These are phyloP conservation scores for Macrophomina pseudophaseolina DNA, from an alignment of 2,329 filamentous ascomycete species.

Conservation along the genomic window DNA sequence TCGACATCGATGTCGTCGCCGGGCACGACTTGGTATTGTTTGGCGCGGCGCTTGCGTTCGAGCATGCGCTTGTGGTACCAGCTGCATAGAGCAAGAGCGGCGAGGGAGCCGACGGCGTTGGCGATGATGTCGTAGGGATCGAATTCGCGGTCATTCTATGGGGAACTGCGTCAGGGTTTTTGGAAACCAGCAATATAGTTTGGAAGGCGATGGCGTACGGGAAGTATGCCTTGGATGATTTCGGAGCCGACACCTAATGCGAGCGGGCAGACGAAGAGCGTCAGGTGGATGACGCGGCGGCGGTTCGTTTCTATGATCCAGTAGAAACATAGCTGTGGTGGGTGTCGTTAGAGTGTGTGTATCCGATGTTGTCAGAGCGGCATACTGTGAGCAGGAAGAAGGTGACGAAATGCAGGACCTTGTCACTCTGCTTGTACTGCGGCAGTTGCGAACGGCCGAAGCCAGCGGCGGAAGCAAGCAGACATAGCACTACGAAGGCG, in stretches of 20 bases:
- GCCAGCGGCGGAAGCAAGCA: slow-evolving; percentile 73
- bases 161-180: not conserved
- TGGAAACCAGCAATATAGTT: not conserved
- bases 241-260: slow-evolving; percentile 75
- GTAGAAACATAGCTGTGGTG: slow-evolving; percentile 71
- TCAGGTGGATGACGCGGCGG: slow-evolving; percentile 82
- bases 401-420: slow-evolving; percentile 81
- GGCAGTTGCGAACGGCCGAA: slow-evolving; percentile 65
- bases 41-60: slow-evolving; percentile 77
- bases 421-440: slow-evolving; percentile 76
- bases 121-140: slow-evolving; percentile 87
- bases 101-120: slow-evolving; percentile 79
- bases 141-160: slow-evolving; percentile 58
- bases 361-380: not conserved
- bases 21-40: slow-evolving; percentile 77
- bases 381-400: slow-evolving; percentile 85
- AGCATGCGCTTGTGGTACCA: slow-evolving; percentile 98
- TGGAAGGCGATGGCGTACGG: slow-evolving; percentile 56
- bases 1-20: slow-evolving; percentile 70
- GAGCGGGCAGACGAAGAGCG: slow-evolving; percentile 78
- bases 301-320: slow-evolving; percentile 94
- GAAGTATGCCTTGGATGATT: slow-evolving; percentile 75
- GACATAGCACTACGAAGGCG: slow-evolving; percentile 61
- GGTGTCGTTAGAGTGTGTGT: not conserved
- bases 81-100: slow-evolving; percentile 74